Evolutionary conservation across 164 flowering plant species (phyloP).

Genomic region (Malania oleifera): DNA sequence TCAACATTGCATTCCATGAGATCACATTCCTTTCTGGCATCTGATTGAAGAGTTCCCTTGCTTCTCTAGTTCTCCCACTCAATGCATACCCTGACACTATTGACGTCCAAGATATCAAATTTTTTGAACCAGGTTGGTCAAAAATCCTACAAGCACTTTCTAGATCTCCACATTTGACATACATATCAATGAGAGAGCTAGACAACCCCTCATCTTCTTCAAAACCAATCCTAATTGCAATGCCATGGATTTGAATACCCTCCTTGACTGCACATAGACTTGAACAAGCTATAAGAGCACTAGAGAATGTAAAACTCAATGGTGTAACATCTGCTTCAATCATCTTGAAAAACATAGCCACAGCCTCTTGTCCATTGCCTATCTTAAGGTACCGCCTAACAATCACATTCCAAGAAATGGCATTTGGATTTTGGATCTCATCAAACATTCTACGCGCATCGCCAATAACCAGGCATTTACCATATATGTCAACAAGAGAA

Average conservation of each 20-base stretch:
- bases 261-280: slow-evolving; percentile 28
- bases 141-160: slow-evolving; percentile 36
- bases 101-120: slow-evolving; percentile 42
- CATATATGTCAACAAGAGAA: slow-evolving; percentile 63
- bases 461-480: slow-evolving; percentile 45
- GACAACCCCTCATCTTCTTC: slow-evolving; percentile 36
- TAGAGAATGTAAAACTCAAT: slow-evolving; percentile 44
- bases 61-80: slow-evolving; percentile 38
- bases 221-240: slow-evolving; percentile 31
- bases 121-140: slow-evolving; percentile 26
- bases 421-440: slow-evolving; percentile 48
- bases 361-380: slow-evolving; percentile 39
- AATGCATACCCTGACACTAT: slow-evolving; percentile 48
- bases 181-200: slow-evolving; percentile 51
- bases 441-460: slow-evolving; percentile 54
- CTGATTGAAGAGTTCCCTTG: slow-evolving; percentile 48
- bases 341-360: slow-evolving; percentile 43
- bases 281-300: slow-evolving; percentile 54
- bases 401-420: slow-evolving; percentile 63
- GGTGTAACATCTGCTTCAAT: slow-evolving; percentile 30
- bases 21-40: slow-evolving; percentile 61
- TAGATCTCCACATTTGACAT: slow-evolving; percentile 39
- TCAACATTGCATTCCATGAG: slow-evolving; percentile 70
- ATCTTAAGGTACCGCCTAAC: slow-evolving; percentile 52
- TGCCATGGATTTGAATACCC: slow-evolving; percentile 51